phyloP scores from a whole-genome alignment of 495 filamentous ascomycete genomes.

The Penicillium parvum region DNA sequence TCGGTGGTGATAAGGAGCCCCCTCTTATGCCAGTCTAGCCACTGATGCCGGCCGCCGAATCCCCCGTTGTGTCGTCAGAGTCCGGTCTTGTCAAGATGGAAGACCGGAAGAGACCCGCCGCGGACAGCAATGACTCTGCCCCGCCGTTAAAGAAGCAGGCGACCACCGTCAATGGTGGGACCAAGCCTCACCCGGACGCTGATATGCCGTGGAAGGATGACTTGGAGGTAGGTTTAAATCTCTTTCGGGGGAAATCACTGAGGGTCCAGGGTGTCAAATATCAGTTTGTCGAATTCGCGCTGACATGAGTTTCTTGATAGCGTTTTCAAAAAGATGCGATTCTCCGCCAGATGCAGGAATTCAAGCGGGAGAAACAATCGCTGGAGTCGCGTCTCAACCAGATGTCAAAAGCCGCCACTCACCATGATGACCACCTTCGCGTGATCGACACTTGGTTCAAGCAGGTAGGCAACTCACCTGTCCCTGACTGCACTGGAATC shows the following conservation, averaged over 20 bases:
- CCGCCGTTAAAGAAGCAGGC: slow-evolving; percentile 85
- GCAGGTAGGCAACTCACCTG: slow-evolving; percentile 57
- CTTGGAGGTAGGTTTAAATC: slow-evolving; percentile 66
- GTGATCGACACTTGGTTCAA: slow-evolving; percentile 87
- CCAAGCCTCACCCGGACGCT: slow-evolving; percentile 67
- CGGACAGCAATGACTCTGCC: slow-evolving; percentile 69
- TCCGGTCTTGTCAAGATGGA: slow-evolving; percentile 86
- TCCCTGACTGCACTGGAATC: too few relatives aligned
- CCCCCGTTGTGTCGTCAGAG: slow-evolving; percentile 64
- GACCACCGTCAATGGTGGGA: slow-evolving; percentile 64
- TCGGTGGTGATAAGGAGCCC: slow-evolving; percentile 36
- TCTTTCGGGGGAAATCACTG: neutral
- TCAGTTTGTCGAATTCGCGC: neutral
- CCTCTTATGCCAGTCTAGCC: slow-evolving; percentile 41
- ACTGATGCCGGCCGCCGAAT: slow-evolving; percentile 80
- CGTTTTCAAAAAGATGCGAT: slow-evolving; percentile 97
- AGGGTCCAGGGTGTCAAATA: neutral
- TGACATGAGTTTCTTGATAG: slow-evolving; percentile 43
- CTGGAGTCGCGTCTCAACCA: slow-evolving; percentile 73
- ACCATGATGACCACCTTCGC: slow-evolving; percentile 89
- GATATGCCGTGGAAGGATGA: slow-evolving; percentile 84
- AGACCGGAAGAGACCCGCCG: slow-evolving; percentile 88
- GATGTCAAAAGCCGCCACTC: slow-evolving; percentile 64
- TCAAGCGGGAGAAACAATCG: slow-evolving; percentile 79
- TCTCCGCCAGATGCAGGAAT: slow-evolving; percentile 94